Evolutionary conservation across 2,329 filamentous ascomycete genomes (phyloP), one percentile per base, ranked within the genome.

Genomic region (Coniochaeta sp.): DNA sequence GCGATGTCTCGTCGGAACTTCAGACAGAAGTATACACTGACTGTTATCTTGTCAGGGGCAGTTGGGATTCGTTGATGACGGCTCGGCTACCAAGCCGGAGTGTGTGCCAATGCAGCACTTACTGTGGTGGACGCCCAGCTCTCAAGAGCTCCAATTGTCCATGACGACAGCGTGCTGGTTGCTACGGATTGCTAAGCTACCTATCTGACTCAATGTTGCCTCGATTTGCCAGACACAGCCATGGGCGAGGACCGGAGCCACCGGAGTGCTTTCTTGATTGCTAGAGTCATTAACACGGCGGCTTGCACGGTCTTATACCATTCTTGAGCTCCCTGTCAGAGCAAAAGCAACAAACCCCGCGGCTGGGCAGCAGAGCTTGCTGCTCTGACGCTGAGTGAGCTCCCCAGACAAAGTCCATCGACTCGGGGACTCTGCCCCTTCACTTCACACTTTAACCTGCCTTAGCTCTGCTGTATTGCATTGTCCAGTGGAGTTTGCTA

Each of bases 341-440:
- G 5, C 18, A 22, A 38, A 40, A 24, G 24, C 5, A 22, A 16
- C 18, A 38, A 20, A 42, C 38, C 38, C 38, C 38, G 38, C 38
- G 38, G n/a, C 8, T 24, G 22, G 38, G 38, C 38, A 24, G 27
- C n/a, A n/a, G n/a, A n/a, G 38, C 38, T 42, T 22, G 38, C 18
- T 42, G 38, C 12, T 42, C 38, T n/a, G 38, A 42, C 38, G 38
- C 38, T 42, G 38, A 42, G 38, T 42, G 38, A 42, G 38, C 38
- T 42, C 38, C 33, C 33, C 38, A 40, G 35, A 12, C 6, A 30
- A 6, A 40, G 24, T 22, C 35, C 10, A 40, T 24, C 35, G 20
- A 22, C 8, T 20, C 16, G 16, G 16, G 38, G 20, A 26, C 5
- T n/a, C 22, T n/a, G n/a, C n/a, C n/a, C n/a, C n/a, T 26, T 14